A percentile compares a stretch with the other conserved stretches of the same genome.
Evolutionary conservation across 345 rosid genomes (phyloP).

Genomic region (Excoecaria cochinchinensis): DNA sequence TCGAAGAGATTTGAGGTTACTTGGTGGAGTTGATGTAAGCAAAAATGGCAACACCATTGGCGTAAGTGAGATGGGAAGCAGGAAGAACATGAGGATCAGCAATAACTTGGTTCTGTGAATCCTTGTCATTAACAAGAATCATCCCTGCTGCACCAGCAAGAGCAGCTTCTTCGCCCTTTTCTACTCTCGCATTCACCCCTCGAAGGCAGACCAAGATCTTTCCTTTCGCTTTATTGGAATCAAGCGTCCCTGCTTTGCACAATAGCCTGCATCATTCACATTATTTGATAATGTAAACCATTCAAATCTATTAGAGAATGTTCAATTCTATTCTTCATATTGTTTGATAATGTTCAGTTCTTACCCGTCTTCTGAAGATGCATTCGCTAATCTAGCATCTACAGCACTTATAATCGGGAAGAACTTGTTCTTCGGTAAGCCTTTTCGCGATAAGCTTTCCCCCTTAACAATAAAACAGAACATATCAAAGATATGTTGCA

Average conservation of each 20-base stretch:
- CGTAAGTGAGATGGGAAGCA: constrained; percentile 23
- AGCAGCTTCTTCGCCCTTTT: constrained; percentile 22
- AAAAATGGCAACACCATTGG: constrained; percentile 22
- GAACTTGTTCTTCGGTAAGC: constrained; percentile 44
- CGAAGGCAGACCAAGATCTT: constrained; percentile 31
- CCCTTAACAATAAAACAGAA: constrained; percentile 46
- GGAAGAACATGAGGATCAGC: constrained; percentile 26
- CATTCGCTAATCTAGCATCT: constrained; percentile 51
- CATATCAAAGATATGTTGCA: not conserved
- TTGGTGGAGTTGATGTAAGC: constrained; percentile 28
- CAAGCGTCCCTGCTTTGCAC: constrained; percentile 19
- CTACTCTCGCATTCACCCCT: constrained; percentile 25
- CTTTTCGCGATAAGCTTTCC: constrained; percentile 55
- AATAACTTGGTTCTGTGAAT: constrained; percentile 12
- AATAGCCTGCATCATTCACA: constrained; percentile 8
- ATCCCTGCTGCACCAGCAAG: constrained; percentile 26
- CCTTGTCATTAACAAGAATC: constrained; percentile 18
- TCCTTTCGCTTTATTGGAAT: constrained; percentile 25
- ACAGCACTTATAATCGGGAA: constrained; percentile 60
- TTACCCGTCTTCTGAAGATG: constrained; percentile 56
- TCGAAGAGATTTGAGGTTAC: constrained; percentile 7
- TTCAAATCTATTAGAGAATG: no score
- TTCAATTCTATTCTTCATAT: no score
- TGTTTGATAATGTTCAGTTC: constrained; percentile 14
- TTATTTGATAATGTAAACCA: not conserved